These are phyloP conservation scores for Raddia distichophylla DNA, from an alignment of 176 grass and related monocot species.

Conservation along the genomic window DNA sequence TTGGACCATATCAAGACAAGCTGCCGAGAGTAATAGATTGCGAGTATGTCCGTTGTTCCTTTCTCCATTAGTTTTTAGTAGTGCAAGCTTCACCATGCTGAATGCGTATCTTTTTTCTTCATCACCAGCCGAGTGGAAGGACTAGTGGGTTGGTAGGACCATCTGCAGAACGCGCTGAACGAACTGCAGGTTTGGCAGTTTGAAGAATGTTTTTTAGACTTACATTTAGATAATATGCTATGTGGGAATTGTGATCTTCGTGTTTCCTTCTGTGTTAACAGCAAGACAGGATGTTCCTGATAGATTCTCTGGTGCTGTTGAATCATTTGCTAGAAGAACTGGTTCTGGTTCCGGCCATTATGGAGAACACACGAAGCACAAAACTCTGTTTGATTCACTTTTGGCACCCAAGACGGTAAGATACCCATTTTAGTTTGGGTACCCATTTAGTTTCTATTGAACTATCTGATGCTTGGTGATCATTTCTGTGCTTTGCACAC, in stretches of 20 bases:
- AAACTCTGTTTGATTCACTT: conserved; percentile 60
- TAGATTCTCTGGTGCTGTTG: conserved; percentile 59
- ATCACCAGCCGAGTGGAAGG: conserved; percentile 46
- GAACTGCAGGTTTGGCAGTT: conserved; percentile 64
- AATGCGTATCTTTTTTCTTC: conserved; percentile 35
- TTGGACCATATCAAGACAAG: conserved; percentile 74
- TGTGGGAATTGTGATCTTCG: conserved; percentile 1
- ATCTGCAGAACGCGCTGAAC: conserved; percentile 70
- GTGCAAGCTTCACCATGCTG: conserved; percentile 24
- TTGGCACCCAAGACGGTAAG: conserved; percentile 51
- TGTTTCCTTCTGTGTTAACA: conserved; percentile 39
- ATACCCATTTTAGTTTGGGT: conserved; percentile 35
- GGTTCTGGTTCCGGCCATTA: conserved; percentile 63
- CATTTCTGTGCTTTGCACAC: background rate
- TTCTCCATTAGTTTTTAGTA: conserved; percentile 39
- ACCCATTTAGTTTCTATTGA: conserved; percentile 19
- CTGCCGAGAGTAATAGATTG: conserved; percentile 53
- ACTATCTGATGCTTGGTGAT: conserved; percentile 2
- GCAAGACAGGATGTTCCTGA: conserved; percentile 72
- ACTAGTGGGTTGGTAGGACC: conserved; percentile 58
- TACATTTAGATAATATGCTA: conserved; percentile 33
- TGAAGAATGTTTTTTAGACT: conserved; percentile 31
- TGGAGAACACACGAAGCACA: conserved; percentile 65
- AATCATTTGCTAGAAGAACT: conserved; percentile 64
- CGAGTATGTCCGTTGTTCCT: conserved; percentile 57